A percentile compares a stretch with the other conserved stretches of the same genome.
phyloP scores from a whole-genome alignment of 805 yeast genomes.

The Candida dajiaensis region DNA sequence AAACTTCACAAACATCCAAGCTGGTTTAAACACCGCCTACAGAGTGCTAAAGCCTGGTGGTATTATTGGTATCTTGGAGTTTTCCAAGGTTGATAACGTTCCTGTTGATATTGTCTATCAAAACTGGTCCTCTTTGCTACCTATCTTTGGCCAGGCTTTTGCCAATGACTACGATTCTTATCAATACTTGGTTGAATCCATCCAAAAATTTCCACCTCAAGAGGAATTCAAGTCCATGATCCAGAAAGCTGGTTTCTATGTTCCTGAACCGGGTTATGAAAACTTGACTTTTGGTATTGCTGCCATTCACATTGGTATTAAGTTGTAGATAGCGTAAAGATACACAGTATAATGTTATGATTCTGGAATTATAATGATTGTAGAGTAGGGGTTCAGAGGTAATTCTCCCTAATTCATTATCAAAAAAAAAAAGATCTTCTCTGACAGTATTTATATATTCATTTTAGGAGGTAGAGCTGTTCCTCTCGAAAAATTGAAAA shows the following conservation, averaged over 20 bases:
- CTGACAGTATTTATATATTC: too few relatives aligned
- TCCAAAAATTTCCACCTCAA: slow-evolving; percentile 86
- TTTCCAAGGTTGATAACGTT: slow-evolving; percentile 83
- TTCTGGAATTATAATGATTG: too few relatives aligned
- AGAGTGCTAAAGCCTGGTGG: slow-evolving; percentile 97
- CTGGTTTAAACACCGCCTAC: slow-evolving; percentile 91
- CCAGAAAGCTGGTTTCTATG: slow-evolving; percentile 88
- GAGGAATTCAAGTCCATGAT: slow-evolving; percentile 89
- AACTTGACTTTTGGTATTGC: slow-evolving; percentile 92
- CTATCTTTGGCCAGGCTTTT: slow-evolving; percentile 91
- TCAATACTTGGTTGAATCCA: slow-evolving; percentile 93
- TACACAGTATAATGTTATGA: too few relatives aligned
- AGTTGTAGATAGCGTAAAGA: slow-evolving; percentile 41
- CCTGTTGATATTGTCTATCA: slow-evolving; percentile 71
- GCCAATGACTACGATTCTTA: slow-evolving; percentile 96
- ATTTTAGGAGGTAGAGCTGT: too few relatives aligned
- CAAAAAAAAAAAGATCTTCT: too few relatives aligned
- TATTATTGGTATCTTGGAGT: slow-evolving; percentile 92
- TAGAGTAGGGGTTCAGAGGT: too few relatives aligned
- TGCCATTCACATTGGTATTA: slow-evolving; percentile 92
- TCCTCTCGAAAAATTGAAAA: background rate
- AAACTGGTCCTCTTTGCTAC: slow-evolving; percentile 82
- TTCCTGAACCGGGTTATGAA: slow-evolving; percentile 89
- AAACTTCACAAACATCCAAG: slow-evolving; percentile 91
- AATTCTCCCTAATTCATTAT: too few relatives aligned